phyloP scores from a whole-genome alignment of 768 basidiomycete species.

The Rhizopogon salebrosus region DNA sequence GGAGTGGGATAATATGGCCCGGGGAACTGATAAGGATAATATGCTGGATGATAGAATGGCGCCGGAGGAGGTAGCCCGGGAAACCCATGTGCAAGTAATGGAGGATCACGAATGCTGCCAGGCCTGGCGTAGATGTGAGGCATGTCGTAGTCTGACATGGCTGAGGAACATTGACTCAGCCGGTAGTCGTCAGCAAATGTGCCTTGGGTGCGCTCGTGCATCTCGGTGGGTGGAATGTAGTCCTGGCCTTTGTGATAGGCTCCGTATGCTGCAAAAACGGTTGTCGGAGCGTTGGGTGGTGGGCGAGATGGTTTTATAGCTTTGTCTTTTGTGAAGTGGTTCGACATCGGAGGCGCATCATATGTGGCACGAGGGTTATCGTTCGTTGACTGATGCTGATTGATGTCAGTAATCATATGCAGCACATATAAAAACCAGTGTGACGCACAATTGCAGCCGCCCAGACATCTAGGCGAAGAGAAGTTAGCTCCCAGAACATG shows the following conservation, averaged over 20 bases:
- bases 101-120: no score
- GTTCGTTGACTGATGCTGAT: neutral
- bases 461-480: constrained; percentile 1
- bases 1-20: neutral
- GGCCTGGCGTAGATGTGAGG: no score
- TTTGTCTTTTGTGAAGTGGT: neutral
- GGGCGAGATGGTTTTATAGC: neutral
- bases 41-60: neutral
- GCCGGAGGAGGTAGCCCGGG: neutral
- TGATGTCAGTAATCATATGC: neutral
- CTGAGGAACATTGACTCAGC: no score
- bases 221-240: no score
- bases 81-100: neutral
- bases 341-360: neutral
- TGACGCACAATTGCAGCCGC: neutral
- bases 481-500: neutral
- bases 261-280: neutral
- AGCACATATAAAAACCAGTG: neutral
- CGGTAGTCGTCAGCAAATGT: no score
- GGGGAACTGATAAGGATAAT: neutral
- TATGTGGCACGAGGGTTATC: neutral
- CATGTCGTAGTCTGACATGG: no score
- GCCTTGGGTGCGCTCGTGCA: no score
- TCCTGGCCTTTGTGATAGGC: neutral
- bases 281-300: neutral